Conservation (phyloP, 192 early-diverging fungal genomes). For the Funneliformis geosporum region DNA sequence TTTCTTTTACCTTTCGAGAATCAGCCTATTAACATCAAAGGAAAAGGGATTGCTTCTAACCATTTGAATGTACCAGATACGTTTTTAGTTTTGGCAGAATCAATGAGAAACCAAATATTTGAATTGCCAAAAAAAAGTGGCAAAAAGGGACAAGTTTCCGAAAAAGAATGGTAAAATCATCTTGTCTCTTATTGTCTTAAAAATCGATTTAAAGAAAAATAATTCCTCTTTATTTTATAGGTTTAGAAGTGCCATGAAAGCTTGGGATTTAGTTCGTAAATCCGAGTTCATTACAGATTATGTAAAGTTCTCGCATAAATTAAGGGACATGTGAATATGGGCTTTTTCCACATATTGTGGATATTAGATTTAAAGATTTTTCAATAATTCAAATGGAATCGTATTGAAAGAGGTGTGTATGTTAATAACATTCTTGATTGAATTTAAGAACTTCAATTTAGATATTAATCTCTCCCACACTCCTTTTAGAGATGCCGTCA, state of each 20-base stretch:
- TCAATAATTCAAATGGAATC: neutral
- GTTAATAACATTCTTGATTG: neutral
- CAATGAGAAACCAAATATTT: slow-evolving; percentile 42
- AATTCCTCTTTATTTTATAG: slow-evolving; percentile 10
- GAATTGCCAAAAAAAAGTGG: slow-evolving; percentile 39
- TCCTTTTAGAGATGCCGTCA: neutral
- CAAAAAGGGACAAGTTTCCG: slow-evolving; percentile 48
- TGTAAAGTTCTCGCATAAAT: slow-evolving; percentile 30
- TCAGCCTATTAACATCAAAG: slow-evolving; percentile 3
- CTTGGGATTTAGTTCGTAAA: slow-evolving; percentile 40
- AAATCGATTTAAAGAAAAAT: neutral
- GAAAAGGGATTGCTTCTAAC: slow-evolving; percentile 7
- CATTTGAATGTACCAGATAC: slow-evolving; percentile 34
- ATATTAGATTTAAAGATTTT: neutral
- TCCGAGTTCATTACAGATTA: slow-evolving; percentile 48
- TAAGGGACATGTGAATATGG: slow-evolving; percentile 31
- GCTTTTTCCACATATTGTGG: neutral
- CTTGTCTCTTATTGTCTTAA: neutral
- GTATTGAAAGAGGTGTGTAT: neutral
- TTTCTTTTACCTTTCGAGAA: slow-evolving; percentile 37
- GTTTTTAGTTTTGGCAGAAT: slow-evolving; percentile 28
- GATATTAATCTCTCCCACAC: neutral
- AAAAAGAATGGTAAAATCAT: slow-evolving; percentile 44
- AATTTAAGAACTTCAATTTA: neutral
- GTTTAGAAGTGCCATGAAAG: slow-evolving; percentile 44